Base-by-base conservation (phyloP, 768 basidiomycete genomes). In the Gloeophyllum trabeum region DNA sequence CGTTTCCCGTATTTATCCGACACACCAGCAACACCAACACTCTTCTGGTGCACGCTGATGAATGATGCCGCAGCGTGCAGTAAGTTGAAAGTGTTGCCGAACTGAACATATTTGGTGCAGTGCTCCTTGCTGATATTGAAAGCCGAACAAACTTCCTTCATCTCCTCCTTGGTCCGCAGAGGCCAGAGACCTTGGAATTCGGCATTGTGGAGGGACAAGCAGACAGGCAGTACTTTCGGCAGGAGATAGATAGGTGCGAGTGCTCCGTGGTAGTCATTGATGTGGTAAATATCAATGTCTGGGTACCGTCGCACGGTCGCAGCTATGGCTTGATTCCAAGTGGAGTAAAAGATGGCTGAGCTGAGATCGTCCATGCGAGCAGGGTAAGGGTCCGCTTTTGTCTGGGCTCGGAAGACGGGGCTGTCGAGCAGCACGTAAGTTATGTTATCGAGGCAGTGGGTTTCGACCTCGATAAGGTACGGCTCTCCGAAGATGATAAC, bases 121-220 rank as follows among this genome's bases (percentile, higher is more conserved):
- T 89, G 73, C 55, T 93, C 91, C 62, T 94, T 94, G 69, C 85
- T 85, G 60, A 96, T 87, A 61, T 94, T 94, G 74, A 96, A 96
- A 3, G 92, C 92, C 3, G 92, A 93, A 59, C 92, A 96, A 37
- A 96, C 92, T 60, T 96, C 92, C 66, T 90, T 93, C 90, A 93
- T 92, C 60, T 96, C 92, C 56, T 93, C 91, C 67, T 94, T 94
- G 26, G 92, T 96, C 36, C 92, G 83, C 20, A 96, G 73, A 4
- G 92, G 87, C 92, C 92, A 94, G 20, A 93, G 73, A 63, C 92
- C 92, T 58, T 96, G 92, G 73, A 96, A 96, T 61, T 96, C 92
- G 54, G 92, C 92, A 51, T 96, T 96, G 69, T 96, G 92, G 24
- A 96, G 71, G 3, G 92, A 96, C 23, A 96, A 69, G 60, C 91